Percentiles rank a stretch among this genome's conserved stretches.
Conservation (phyloP, 768 basidiomycete genomes). For the Scleroderma bovista region DNA sequence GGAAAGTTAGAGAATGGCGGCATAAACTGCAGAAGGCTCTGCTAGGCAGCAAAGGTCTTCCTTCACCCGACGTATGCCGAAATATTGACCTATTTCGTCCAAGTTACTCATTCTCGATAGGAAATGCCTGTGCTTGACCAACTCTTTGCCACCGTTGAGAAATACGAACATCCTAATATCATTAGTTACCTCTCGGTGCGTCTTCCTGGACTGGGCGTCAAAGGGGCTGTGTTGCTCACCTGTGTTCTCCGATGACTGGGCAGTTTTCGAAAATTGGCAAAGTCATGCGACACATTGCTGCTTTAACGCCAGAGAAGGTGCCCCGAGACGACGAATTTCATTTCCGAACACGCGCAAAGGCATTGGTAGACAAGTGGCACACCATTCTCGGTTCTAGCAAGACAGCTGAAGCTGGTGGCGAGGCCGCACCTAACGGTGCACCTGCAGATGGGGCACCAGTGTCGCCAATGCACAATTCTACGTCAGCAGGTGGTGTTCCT, state of each 20-base stretch:
- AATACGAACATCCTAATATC: conserved; percentile 64
- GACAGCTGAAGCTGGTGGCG: conserved; percentile 25
- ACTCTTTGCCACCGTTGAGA: conserved; percentile 72
- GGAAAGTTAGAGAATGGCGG: conserved; percentile 85
- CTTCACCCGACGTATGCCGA: conserved; percentile 57
- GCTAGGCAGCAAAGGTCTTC: conserved; percentile 56
- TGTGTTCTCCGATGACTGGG: conserved; percentile 3
- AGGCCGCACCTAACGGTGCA: conserved; percentile 21
- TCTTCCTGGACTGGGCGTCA: conserved; percentile 5
- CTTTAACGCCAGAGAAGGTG: conserved; percentile 36
- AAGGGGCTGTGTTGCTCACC: conserved; percentile 6
- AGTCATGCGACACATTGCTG: conserved; percentile 60
- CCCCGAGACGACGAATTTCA: conserved; percentile 49
- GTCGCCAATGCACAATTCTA: conserved; percentile 22
- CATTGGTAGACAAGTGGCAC: conserved; percentile 45
- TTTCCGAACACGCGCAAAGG: conserved; percentile 44
- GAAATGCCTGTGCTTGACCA: conserved; percentile 72
- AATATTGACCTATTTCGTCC: background rate
- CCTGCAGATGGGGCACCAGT: conserved; percentile 13
- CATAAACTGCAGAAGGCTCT: conserved; percentile 89
- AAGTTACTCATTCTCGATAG: conserved; percentile 32
- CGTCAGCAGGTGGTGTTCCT: conserved; percentile 27
- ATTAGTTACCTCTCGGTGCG: conserved; percentile 66
- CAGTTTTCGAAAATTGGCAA: conserved; percentile 47
- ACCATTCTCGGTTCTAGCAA: conserved; percentile 32